phyloP scores from a whole-genome alignment of 75 land plant genomes.

The Cunninghamia lanceolata region DNA sequence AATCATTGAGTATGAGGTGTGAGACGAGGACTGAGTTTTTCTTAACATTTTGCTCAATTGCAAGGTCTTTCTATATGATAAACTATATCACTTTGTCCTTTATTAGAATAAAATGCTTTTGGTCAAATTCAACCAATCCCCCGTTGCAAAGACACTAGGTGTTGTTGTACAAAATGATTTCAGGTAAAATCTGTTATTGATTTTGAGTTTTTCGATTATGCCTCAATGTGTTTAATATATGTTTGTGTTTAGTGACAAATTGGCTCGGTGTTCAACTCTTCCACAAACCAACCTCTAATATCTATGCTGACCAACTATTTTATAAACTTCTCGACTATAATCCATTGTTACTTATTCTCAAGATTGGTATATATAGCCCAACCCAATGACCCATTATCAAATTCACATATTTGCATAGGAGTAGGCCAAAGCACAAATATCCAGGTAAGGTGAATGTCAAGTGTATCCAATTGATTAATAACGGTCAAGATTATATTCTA shows the following conservation, averaged over 20 bases:
- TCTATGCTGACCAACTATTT: neutral
- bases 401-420: neutral
- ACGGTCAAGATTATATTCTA: no score
- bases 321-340: neutral
- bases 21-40: no score
- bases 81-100: no score
- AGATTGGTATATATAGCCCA: no score
- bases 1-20: neutral
- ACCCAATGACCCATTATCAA: neutral
- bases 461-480: neutral
- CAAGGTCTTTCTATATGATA: neutral
- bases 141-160: neutral
- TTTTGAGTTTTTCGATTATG: neutral
- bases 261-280: neutral
- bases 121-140: neutral
- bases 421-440: neutral
- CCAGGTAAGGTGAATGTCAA: neutral
- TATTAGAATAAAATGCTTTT: no score
- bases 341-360: no score
- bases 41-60: no score
- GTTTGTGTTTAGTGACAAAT: neutral
- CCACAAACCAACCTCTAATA: neutral
- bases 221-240: neutral
- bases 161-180: neutral
- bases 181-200: neutral